Base-by-base conservation (phyloP, 208 protist species). In the Leishmania mexicana region DNA sequence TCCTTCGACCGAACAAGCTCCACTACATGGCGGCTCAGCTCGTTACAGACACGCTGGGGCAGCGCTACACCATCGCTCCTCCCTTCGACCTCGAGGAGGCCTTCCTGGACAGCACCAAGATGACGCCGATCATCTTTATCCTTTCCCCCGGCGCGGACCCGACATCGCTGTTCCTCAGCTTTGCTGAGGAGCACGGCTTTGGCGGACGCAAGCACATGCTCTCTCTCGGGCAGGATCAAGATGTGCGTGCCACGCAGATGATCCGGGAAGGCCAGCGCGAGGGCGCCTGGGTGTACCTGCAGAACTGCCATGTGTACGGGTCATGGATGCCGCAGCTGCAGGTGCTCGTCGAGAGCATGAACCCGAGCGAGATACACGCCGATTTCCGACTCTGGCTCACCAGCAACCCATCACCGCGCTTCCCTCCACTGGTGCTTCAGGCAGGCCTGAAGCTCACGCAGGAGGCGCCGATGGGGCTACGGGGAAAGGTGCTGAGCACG, bases 381-480 rank as follows among this genome's bases (percentile, higher is more conserved):
- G 92, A 98, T 77, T 99, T 99, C 89, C 87, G 98, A 57, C 89
- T 99, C 54, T 99, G 98, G 97, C 90, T 99, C 74, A 99, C 98
- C 15, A 98, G 96, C 65, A 98, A 94, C 90, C 98, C 98, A 31
- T 94, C 96, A 3, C 72, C 85, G 21, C 84, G 62, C 67, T 99
- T 99, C 85, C 98, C 98, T 6, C 89, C 96, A 11, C 83, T 94
- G 70, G 95, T 99, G 73, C 91, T 99, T 77, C 97, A 99, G 85
- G 92, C 90, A 65, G 96, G 97, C 78, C 89, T 99, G 78, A 99
- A 99, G 90, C 85, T 99, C 57, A 98, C 97, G 21, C 98, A 97
- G 76, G 98, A 99, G 88, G 97, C 98, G n/a, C 98, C 98, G 19
- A 96, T 95, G 75, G 98, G 98, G 17, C 85, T 99, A 57, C 96